These are phyloP conservation scores for Metschnikowia rubicola DNA, from an alignment of 805 yeast genomes.

Conservation along the genomic window DNA sequence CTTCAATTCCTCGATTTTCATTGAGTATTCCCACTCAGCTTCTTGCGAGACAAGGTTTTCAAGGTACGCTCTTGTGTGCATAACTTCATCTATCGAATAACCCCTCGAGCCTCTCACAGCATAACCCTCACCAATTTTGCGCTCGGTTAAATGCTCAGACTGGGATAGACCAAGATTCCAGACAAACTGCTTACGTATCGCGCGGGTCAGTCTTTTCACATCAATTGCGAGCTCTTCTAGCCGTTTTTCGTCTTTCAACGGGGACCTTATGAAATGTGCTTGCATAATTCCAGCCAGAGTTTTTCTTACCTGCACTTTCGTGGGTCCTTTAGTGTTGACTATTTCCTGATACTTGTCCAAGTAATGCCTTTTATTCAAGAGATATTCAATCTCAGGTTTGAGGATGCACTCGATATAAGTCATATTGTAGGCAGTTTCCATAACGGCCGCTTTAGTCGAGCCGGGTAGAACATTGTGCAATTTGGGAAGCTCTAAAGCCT, in stretches of 20 bases:
- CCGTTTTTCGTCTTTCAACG: conserved; percentile 17
- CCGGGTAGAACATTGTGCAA: conserved; percentile 20
- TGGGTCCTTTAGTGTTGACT: conserved; percentile 37
- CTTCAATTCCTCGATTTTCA: conserved; percentile 15
- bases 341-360: conserved; percentile 18
- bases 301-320: conserved; percentile 26
- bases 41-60: conserved; percentile 26
- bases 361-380: conserved; percentile 27
- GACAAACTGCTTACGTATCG: conserved; percentile 21
- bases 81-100: conserved; percentile 24
- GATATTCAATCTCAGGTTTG: conserved; percentile 33
- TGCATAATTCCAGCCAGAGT: conserved; percentile 32
- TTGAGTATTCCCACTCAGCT: conserved; percentile 34
- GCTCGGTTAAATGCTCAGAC: neutral
- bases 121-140: conserved; percentile 28
- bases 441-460: conserved; percentile 20
- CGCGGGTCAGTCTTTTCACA: conserved; percentile 27
- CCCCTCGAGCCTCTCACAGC: conserved; percentile 28
- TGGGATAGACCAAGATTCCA: conserved; percentile 19
- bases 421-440: conserved; percentile 30
- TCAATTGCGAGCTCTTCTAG: conserved; percentile 30
- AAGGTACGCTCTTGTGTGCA: conserved; percentile 29
- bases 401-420: conserved; percentile 30
- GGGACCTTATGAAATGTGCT: conserved; percentile 28
- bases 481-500: conserved; percentile 11